phyloP scores from a whole-genome alignment of 202 grass and related monocot genomes.

The Carex arenaria region DNA sequence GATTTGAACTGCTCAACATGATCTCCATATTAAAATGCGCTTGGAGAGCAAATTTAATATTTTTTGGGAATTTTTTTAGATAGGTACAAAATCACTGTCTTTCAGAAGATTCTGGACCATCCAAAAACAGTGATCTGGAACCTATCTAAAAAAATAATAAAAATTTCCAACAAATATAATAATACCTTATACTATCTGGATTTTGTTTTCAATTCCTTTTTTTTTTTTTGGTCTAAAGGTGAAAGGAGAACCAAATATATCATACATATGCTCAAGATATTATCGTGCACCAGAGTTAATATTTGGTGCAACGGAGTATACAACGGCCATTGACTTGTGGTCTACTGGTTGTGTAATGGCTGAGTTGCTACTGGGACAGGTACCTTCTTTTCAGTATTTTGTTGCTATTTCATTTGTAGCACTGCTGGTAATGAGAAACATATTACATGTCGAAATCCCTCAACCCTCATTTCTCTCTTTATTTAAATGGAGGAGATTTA shows the following conservation, averaged over 20 bases:
- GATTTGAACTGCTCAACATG: too few relatives aligned
- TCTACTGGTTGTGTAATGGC: slow-evolving; percentile 98
- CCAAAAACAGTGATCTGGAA: too few relatives aligned
- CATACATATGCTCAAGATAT: slow-evolving; percentile 99
- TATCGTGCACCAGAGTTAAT: slow-evolving; percentile 97
- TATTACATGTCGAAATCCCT: neutral
- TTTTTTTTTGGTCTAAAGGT: slow-evolving; percentile 32
- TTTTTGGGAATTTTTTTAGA: too few relatives aligned
- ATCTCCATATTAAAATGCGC: too few relatives aligned
- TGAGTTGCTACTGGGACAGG: slow-evolving; percentile 90
- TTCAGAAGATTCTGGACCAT: too few relatives aligned
- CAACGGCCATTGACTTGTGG: slow-evolving; percentile 92
- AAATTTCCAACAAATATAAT: neutral
- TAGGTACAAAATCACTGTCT: too few relatives aligned
- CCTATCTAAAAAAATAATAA: too few relatives aligned
- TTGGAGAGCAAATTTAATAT: too few relatives aligned
- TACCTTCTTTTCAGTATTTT: slow-evolving; percentile 25
- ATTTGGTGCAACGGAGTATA: slow-evolving; percentile 97
- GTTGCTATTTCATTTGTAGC: neutral
- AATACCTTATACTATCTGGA: neutral
- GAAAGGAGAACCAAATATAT: slow-evolving; percentile 96
- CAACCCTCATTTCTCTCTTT: neutral
- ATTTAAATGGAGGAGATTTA: neutral
- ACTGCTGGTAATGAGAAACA: neutral
- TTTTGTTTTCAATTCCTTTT: neutral